phyloP scores from a whole-genome alignment of 352 stramenopile species.

The Peronospora farinosa region DNA sequence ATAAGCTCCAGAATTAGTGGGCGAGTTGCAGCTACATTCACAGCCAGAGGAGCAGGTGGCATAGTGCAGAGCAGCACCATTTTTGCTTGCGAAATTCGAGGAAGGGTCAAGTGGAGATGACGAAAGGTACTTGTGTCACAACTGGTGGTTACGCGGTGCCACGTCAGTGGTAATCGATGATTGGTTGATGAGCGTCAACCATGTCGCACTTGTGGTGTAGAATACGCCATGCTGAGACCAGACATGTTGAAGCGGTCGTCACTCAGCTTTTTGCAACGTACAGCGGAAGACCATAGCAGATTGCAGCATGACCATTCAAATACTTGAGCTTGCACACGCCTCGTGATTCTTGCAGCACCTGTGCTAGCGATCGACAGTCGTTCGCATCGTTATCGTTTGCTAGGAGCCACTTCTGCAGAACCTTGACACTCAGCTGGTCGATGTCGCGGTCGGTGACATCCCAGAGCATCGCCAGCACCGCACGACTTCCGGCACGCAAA shows the following conservation, averaged over 20 bases:
- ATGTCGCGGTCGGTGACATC: slow-evolving; percentile 98
- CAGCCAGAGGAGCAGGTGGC: slow-evolving; percentile 18
- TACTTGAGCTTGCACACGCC: slow-evolving; percentile 90
- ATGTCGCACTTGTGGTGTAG: slow-evolving; percentile 21
- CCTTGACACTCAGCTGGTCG: slow-evolving; percentile 82
- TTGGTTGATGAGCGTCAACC: slow-evolving; percentile 21
- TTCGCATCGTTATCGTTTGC: slow-evolving; percentile 32
- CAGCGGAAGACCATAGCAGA: slow-evolving; percentile 93
- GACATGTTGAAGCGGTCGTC: slow-evolving; percentile 18
- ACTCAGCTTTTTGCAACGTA: slow-evolving; percentile 27
- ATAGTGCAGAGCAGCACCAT: slow-evolving; percentile 37
- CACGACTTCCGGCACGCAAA: slow-evolving; percentile 85
- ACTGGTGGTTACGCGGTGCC: slow-evolving; percentile 25
- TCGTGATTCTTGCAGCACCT: slow-evolving; percentile 68
- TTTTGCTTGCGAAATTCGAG: slow-evolving; percentile 3
- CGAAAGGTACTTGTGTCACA: slow-evolving; percentile 15
- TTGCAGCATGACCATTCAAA: slow-evolving; percentile 92
- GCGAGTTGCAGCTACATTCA: slow-evolving; percentile 29
- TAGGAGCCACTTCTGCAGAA: slow-evolving; percentile 69
- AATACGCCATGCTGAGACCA: slow-evolving; percentile 5
- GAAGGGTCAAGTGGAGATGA: slow-evolving; percentile 14
- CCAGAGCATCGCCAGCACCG: slow-evolving; percentile 98
- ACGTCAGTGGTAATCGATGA: slow-evolving; percentile 24
- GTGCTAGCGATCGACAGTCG: slow-evolving; percentile 38
- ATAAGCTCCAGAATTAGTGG: slow-evolving; percentile 23